Conservation (phyloP, 805 yeast genomes). For the Groenewaldozyma tartarivorans region DNA sequence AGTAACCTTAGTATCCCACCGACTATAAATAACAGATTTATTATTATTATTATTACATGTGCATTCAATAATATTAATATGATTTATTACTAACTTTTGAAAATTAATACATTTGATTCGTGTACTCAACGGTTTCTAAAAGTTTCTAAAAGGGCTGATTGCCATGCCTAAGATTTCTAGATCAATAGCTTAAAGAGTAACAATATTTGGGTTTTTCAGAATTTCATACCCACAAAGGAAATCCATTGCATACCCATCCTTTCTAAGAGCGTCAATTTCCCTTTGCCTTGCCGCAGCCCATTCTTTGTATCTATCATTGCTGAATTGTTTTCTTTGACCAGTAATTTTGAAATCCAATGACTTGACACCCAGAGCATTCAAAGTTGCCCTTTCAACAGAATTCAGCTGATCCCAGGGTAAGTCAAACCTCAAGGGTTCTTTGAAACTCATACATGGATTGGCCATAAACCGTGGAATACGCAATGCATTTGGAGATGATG, state of each 20-base stretch:
- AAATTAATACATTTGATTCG: too few relatives aligned
- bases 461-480: conserved; percentile 13
- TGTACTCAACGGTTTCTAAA: too few relatives aligned
- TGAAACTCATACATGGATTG: conserved; percentile 11
- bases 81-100: too few relatives aligned
- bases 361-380: conserved; percentile 8
- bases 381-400: conserved; percentile 8
- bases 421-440: conserved; percentile 12
- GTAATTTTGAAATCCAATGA: conserved; percentile 8
- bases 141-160: too few relatives aligned
- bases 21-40: too few relatives aligned
- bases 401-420: conserved; percentile 9
- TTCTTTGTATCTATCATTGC: conserved; percentile 6
- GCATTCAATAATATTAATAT: too few relatives aligned
- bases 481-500: conserved; percentile 10
- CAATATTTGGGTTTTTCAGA: conserved; percentile 8
- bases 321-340: conserved; percentile 1
- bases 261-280: conserved; percentile 6
- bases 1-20: too few relatives aligned
- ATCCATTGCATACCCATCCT: conserved; percentile 5
- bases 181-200: conserved; percentile 7
- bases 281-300: conserved; percentile 8
- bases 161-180: too few relatives aligned
- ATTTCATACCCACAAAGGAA: conserved; percentile 7
- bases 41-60: too few relatives aligned